A percentile compares a stretch with the other conserved stretches of the same genome.
These are phyloP conservation scores for Sicyos baderoa DNA, from an alignment of 306 rosid species.

Conservation along the genomic window DNA sequence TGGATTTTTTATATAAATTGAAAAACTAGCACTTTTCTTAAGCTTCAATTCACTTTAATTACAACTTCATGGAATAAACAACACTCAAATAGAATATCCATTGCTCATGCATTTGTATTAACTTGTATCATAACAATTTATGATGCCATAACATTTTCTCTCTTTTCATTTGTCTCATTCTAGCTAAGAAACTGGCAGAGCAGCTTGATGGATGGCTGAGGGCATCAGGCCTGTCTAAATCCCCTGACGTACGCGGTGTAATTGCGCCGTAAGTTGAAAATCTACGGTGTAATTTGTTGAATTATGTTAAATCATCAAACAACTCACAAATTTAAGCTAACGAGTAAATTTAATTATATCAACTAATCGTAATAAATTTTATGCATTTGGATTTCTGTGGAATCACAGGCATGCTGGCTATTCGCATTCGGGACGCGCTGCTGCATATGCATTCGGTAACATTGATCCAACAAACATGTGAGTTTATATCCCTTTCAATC, in stretches of 20 bases:
- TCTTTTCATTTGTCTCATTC: not conserved
- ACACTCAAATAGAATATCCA: not conserved
- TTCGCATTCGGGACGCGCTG: slow-evolving; percentile 91
- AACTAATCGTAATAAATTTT: not conserved
- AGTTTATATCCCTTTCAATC: slow-evolving; percentile 8
- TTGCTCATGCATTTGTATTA: not conserved
- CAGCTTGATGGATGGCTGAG: slow-evolving; percentile 78
- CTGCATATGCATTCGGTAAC: slow-evolving; percentile 92
- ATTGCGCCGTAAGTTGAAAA: slow-evolving; percentile 79
- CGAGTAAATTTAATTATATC: too few relatives aligned
- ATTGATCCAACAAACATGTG: slow-evolving; percentile 88
- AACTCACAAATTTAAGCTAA: too few relatives aligned
- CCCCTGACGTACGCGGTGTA: slow-evolving; percentile 70
- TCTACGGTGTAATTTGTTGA: too few relatives aligned
- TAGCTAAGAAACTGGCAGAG: slow-evolving; percentile 55
- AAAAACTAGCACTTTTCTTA: too few relatives aligned
- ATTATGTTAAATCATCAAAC: too few relatives aligned
- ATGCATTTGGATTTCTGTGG: slow-evolving; percentile 21
- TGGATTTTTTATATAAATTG: too few relatives aligned
- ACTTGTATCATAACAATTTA: not conserved
- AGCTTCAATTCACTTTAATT: too few relatives aligned
- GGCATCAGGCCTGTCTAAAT: slow-evolving; percentile 47
- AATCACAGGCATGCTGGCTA: slow-evolving; percentile 88
- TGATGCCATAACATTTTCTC: not conserved
- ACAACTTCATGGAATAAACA: too few relatives aligned